phyloP scores from a whole-genome alignment of 495 filamentous ascomycete species.

The Talaromyces nanjingensis region DNA sequence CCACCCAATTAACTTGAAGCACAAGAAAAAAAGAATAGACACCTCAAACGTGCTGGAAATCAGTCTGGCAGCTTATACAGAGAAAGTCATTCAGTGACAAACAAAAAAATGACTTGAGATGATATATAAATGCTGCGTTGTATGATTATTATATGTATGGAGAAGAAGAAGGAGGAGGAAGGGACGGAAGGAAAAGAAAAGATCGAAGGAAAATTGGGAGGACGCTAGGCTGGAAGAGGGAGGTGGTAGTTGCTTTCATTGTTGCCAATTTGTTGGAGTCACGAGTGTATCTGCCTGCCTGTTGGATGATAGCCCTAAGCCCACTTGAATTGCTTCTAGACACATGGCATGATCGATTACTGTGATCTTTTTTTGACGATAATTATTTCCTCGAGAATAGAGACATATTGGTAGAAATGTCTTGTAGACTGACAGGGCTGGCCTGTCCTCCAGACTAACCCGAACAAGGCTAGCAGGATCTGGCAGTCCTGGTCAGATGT shows the following conservation, averaged over 20 bases:
- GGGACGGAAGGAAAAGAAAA: constrained; percentile 8
- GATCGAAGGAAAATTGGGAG: background rate
- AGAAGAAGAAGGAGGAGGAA: constrained; percentile 11
- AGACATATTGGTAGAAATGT: background rate
- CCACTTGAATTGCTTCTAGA: background rate
- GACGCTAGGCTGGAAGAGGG: background rate
- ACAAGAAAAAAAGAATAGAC: constrained; percentile 20
- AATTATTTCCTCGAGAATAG: background rate
- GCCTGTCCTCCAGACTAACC: background rate
- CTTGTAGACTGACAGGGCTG: background rate
- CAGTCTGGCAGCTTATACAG: constrained; percentile 11
- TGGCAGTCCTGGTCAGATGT: background rate
- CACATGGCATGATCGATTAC: background rate
- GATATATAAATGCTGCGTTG: constrained; percentile 1
- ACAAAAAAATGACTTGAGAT: background rate
- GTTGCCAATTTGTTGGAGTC: background rate
- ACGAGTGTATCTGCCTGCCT: background rate
- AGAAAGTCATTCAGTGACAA: background rate
- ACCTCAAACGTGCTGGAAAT: constrained; percentile 44
- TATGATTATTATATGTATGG: background rate
- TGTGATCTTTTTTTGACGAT: background rate
- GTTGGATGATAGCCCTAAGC: background rate
- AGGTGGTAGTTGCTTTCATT: background rate
- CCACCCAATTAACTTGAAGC: constrained; percentile 14
- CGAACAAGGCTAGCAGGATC: constrained; percentile 1